Evolutionary conservation across 768 basidiomycete species (phyloP), one percentile per base, ranked within the genome.

Genomic region (Suillus paluster): DNA sequence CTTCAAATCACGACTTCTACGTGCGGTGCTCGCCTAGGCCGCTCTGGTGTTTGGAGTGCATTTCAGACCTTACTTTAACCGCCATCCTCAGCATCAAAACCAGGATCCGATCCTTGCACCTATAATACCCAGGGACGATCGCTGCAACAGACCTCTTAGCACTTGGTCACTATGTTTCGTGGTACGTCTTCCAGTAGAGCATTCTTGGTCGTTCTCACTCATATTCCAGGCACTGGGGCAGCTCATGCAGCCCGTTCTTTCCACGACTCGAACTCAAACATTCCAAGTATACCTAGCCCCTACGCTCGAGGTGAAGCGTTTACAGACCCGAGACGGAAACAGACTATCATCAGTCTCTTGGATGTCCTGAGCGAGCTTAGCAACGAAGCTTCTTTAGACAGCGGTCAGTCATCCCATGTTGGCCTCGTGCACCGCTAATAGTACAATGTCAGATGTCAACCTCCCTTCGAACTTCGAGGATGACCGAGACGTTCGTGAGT

Each of bases 281-380:
- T 71, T 33, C 61, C 73, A 21, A 59, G 62, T 34, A 19, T 73
- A 41, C 67, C 66, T n/a, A 73, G 69, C 62, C 66, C 73, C 19
- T 76, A 68, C 52, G 64, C 73, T 57, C 73, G 74, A 30, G 64
- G 66, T 62, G 74, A 76, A 55, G 58, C 65, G 25, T 61, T 49
- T 34, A 9, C 42, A 27, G 75, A 71, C 60, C 71, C 76, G 49
- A 76, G 44, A 62, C 77, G 83, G 60, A 83, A 77, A 66, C 80
- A 83, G 65, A 82, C 83, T 8, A 68, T 84, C 50, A 71, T 81
- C 42, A 82, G 77, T 45, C 67, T 84, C 57, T 71, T 84, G 57
- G 83, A 84, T 64, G 78, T 79, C 56, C 69, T 84, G 53, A 73
- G 75, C 12, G 83, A 84, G 61, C 48, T 84, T 58, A 77, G 70